These are phyloP conservation scores for Phylloporus gajari DNA, from an alignment of 1,284 basidiomycete species.

Conservation along the genomic window DNA sequence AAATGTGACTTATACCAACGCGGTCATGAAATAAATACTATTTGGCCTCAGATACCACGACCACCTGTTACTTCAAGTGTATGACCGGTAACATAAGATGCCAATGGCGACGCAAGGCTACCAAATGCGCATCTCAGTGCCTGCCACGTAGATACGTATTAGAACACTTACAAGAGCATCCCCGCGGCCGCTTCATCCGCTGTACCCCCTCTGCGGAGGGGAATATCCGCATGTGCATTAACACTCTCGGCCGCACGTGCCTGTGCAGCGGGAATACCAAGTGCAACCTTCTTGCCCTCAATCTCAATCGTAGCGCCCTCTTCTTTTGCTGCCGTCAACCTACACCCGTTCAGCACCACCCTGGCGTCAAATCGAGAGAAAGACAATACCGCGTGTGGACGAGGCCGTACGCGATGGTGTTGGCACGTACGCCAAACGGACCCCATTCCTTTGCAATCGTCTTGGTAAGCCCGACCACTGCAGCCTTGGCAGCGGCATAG, in stretches of 20 bases:
- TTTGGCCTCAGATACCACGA: conserved; percentile 62
- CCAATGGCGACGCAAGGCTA: conserved; percentile 79
- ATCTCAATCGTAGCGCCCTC: conserved; percentile 81
- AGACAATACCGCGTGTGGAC: conserved; percentile 75
- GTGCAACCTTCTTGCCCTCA: conserved; percentile 83
- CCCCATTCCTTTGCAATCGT: conserved; percentile 92
- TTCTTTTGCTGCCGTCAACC: conserved; percentile 80
- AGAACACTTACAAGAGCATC: conserved; percentile 71
- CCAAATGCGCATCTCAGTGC: conserved; percentile 20
- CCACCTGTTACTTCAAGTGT: conserved; percentile 86
- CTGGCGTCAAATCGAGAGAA: background rate
- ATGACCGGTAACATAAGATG: conserved; percentile 84
- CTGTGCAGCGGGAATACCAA: conserved; percentile 75
- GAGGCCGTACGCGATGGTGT: conserved; percentile 82
- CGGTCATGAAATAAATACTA: background rate
- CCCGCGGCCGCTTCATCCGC: conserved; percentile 82
- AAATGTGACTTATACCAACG: too few relatives aligned
- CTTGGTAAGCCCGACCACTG: conserved; percentile 82
- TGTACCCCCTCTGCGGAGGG: conserved; percentile 78
- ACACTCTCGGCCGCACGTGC: conserved; percentile 45
- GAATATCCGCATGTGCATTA: conserved; percentile 65
- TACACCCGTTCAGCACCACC: conserved; percentile 37
- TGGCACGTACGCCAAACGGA: conserved; percentile 81
- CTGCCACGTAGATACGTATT: background rate
- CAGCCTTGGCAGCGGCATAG: conserved; percentile 83